Conservation (phyloP, 2,329 filamentous ascomycete genomes). For the Penicillium sp. region DNA sequence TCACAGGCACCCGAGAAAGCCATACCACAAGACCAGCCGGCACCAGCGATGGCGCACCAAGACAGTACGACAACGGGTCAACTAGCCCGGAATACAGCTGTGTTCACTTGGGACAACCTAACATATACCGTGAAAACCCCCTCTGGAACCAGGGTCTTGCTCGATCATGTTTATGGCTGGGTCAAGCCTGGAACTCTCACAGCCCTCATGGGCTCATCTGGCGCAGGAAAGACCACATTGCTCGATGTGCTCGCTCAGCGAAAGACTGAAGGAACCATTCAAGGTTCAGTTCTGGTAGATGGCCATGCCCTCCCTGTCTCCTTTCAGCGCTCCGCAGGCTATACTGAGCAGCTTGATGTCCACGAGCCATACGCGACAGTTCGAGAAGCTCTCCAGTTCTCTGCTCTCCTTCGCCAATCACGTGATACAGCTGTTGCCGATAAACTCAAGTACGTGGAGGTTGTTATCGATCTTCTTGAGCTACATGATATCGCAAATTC, state of each 20-base stretch:
- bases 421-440: constrained; percentile 57
- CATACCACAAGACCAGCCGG: no score
- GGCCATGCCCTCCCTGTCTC: constrained; percentile 62
- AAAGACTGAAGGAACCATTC: constrained; percentile 65
- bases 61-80: no score
- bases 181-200: constrained; percentile 93
- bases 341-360: constrained; percentile 71
- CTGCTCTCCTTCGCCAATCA: constrained; percentile 66
- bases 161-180: constrained; percentile 89
- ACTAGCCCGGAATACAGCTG: constrained; percentile 67
- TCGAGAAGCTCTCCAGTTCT: constrained; percentile 69
- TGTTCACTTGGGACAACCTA: constrained; percentile 77
- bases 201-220: constrained; percentile 86
- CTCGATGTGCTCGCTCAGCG: constrained; percentile 76
- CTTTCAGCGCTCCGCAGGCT: constrained; percentile 71
- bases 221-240: constrained; percentile 78
- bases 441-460: constrained; percentile 68
- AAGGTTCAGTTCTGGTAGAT: constrained; percentile 70
- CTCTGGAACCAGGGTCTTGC: constrained; percentile 58
- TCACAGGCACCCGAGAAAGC: constrained; percentile 30
- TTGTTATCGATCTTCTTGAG: constrained; percentile 67
- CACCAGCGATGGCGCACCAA: no score
- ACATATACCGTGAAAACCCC: constrained; percentile 70
- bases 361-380: constrained; percentile 70
- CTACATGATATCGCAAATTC: constrained; percentile 68